phyloP scores from a whole-genome alignment of 208 protist species.

The Trichomonas gallinae region DNA sequence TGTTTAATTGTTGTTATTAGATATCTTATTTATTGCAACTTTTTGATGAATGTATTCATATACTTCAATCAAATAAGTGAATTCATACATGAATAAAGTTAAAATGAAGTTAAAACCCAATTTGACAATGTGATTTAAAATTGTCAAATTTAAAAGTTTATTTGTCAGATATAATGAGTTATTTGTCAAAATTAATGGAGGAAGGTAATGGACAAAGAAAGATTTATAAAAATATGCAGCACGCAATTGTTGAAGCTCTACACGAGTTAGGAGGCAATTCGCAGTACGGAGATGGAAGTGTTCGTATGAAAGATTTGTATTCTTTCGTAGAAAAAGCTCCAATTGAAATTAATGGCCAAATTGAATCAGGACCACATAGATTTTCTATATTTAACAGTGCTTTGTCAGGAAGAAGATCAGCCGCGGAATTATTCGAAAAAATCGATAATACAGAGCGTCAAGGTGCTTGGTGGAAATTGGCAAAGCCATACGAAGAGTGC shows the following conservation, averaged over 20 bases:
- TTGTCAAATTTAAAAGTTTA: no score
- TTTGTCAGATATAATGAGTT: no score
- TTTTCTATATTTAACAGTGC: slow-evolving; percentile 19
- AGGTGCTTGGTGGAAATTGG: neutral
- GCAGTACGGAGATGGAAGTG: neutral
- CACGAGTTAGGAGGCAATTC: neutral
- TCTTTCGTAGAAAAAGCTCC: neutral
- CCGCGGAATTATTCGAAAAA: neutral
- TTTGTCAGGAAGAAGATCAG: neutral
- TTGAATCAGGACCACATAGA: neutral
- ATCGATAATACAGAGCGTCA: neutral
- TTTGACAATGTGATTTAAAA: no score
- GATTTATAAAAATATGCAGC: slow-evolving; percentile 7
- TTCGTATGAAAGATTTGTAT: slow-evolving; percentile 7
- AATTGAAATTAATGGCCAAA: neutral
- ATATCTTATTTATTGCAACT: no score
- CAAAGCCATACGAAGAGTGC: neutral
- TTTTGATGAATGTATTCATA: no score
- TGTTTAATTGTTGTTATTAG: no score
- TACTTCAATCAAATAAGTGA: no score
- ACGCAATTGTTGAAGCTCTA: neutral
- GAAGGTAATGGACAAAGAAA: neutral
- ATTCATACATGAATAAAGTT: no score
- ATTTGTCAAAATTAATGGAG: neutral
- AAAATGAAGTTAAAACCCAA: no score